Base-by-base conservation (phyloP, 371 early-diverging fungal species). In the Lichtheimia ramosa region DNA sequence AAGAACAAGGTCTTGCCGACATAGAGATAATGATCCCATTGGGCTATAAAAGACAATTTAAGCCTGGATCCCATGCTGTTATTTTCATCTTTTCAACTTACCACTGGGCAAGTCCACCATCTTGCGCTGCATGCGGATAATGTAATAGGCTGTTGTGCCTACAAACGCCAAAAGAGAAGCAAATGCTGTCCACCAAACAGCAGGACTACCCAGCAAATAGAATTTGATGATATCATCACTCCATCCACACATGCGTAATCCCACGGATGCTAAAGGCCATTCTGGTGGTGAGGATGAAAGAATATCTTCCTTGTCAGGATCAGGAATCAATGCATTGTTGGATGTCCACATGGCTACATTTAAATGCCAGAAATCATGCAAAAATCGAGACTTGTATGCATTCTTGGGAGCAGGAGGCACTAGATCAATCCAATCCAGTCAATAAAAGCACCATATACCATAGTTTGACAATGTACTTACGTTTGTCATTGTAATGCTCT, bases 181-280 rank as follows among this genome's bases (percentile, higher is more conserved):
- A 8, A 92, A 82, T 10, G 91, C 81, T 5, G 87, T 66, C 95
- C 97, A 97, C 98, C 99, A 99, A 12, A 95, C 85, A 12, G 95
- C 64, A 3, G 99, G 99, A 71, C 99, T 96, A 21, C 99, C 99
- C 24, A 99, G 74, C 68, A 99, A 80, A 67, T 93, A 99, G 71
- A 85, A 99, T 82, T 99, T 99, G 71, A 92, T 69, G 14, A 83
- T 77, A 20, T 82, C 68, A 70, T 97, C 97, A 34, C 86, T 93
- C 99, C 99, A 99, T 21, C 92, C 86, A 69, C 94, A 94, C 97
- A 99, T 98, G 51, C 99, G 89, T 43, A 99, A 78, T 14, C 99
- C 99, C 15, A 93, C 87, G 24, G 84, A 76, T 57, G 95, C 69
- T 48, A 98, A 75, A 25, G 98, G 96, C 99, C 99, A 99, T 63